Evolutionary conservation across 192 early-diverging fungal genomes (phyloP).

Genomic region (Obelidium mucronatum): DNA sequence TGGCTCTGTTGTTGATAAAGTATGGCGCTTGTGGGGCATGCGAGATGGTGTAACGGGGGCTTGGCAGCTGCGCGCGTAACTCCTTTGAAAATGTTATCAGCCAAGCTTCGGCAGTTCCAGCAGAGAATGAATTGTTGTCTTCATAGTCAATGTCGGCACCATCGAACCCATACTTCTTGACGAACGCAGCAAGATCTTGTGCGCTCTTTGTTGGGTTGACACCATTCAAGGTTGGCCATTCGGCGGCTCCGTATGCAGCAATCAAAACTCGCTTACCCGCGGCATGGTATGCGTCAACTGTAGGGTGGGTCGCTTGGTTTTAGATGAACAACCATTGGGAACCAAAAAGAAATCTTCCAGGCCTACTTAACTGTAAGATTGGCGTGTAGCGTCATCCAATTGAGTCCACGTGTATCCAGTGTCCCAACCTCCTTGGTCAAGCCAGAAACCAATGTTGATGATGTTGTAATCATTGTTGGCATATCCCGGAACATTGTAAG

Average conservation of each 20-base stretch:
- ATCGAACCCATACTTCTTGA: constrained; percentile 45
- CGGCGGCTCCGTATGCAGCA: constrained; percentile 44
- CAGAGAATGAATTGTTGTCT: constrained; percentile 39
- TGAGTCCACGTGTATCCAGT: constrained; percentile 33
- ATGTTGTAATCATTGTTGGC: constrained; percentile 48
- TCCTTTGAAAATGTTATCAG: constrained; percentile 41
- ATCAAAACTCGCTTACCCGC: constrained; percentile 43
- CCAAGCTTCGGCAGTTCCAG: constrained; percentile 51
- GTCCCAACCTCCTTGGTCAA: constrained; percentile 32
- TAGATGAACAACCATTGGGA: too few relatives aligned
- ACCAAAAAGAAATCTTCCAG: too few relatives aligned
- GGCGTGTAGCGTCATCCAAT: constrained; percentile 42
- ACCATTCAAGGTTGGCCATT: constrained; percentile 37
- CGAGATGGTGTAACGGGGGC: constrained; percentile 43
- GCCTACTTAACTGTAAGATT: too few relatives aligned
- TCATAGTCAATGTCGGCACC: constrained; percentile 53
- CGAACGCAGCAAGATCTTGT: constrained; percentile 41
- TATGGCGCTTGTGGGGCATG: constrained; percentile 52
- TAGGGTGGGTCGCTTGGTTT: too few relatives aligned
- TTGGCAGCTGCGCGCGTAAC: constrained; percentile 38
- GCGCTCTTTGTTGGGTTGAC: constrained; percentile 38
- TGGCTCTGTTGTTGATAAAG: constrained; percentile 38
- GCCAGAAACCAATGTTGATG: constrained; percentile 47
- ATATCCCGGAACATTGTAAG: constrained; percentile 43
- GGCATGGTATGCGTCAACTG: constrained; percentile 37